phyloP scores from a whole-genome alignment of 176 grass and related monocot species.

The Carex cristatella region DNA sequence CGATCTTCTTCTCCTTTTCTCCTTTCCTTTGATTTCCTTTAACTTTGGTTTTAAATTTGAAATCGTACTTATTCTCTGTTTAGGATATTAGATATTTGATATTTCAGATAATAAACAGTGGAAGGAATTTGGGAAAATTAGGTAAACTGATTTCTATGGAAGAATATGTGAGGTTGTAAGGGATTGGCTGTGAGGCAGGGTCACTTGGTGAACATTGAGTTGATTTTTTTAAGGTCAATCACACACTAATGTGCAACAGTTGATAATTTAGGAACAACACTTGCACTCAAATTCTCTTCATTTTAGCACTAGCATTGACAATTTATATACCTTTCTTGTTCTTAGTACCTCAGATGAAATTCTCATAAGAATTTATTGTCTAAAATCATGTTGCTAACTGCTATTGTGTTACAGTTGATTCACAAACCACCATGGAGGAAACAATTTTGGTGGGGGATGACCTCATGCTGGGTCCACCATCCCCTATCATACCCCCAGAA shows the following conservation, averaged over 20 bases:
- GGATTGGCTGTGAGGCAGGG: not conserved
- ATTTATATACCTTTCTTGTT: not conserved
- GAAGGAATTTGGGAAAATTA: not conserved
- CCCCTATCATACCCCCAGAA: conserved; percentile 75
- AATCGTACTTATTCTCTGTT: not conserved
- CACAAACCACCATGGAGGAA: conserved; percentile 84
- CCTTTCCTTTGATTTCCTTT: not conserved
- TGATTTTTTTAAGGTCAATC: not conserved
- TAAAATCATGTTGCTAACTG: not conserved
- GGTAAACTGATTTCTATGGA: not conserved
- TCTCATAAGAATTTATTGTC: not conserved
- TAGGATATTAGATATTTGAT: not conserved
- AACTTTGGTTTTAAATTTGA: not conserved
- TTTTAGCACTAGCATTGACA: not conserved
- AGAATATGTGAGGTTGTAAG: not conserved
- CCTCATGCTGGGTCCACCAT: conserved; percentile 82
- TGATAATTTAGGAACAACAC: not conserved
- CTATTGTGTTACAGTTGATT: conserved; percentile 52
- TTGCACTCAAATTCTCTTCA: not conserved
- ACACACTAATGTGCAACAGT: not conserved
- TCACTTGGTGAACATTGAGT: not conserved
- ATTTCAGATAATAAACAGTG: not conserved
- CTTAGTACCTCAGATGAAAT: not conserved
- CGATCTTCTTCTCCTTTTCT: not conserved
- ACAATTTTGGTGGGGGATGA: conserved; percentile 87